Conservation (phyloP, 352 stramenopile species). For the Plasmopara viticola region DNA sequence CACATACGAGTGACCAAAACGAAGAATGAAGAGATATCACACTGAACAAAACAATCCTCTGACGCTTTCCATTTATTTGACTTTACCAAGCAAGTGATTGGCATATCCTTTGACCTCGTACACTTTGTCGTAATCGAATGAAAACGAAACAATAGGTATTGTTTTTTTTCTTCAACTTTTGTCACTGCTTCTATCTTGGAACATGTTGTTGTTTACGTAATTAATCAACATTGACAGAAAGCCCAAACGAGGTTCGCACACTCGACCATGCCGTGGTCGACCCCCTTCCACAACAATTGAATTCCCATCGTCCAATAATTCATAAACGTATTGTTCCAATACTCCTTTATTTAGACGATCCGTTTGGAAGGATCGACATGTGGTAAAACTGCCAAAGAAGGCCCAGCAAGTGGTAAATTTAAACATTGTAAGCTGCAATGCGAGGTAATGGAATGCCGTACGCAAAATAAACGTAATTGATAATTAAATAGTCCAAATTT, state of each 20-base stretch:
- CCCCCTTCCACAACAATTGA: slow-evolving; percentile 85
- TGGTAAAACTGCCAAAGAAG: slow-evolving; percentile 89
- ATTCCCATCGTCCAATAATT: slow-evolving; percentile 71
- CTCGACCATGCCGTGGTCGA: slow-evolving; percentile 72
- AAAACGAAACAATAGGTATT: slow-evolving; percentile 77
- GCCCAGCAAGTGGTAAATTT: slow-evolving; percentile 72
- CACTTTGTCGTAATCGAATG: slow-evolving; percentile 86
- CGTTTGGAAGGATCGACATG: slow-evolving; percentile 69
- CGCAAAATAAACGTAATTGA: slow-evolving; percentile 86
- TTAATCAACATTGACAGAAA: slow-evolving; percentile 72
- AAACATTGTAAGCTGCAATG: slow-evolving; percentile 84
- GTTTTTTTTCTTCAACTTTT: slow-evolving; percentile 33
- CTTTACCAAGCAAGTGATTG: slow-evolving; percentile 81
- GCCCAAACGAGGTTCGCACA: slow-evolving; percentile 62
- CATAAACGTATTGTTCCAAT: slow-evolving; percentile 79
- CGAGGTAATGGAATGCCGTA: slow-evolving; percentile 81
- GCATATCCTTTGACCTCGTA: slow-evolving; percentile 85
- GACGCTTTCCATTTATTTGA: slow-evolving; percentile 82
- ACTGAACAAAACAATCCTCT: slow-evolving; percentile 66
- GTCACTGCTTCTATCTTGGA: slow-evolving; percentile 14
- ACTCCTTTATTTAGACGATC: slow-evolving; percentile 81
- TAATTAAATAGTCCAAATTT: slow-evolving; percentile 87
- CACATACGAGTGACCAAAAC: slow-evolving; percentile 81
- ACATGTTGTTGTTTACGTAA: too few relatives aligned
- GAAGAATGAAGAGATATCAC: slow-evolving; percentile 61